Evolutionary conservation across 371 early-diverging fungal species (phyloP).

Genomic region (Mycotypha africana): DNA sequence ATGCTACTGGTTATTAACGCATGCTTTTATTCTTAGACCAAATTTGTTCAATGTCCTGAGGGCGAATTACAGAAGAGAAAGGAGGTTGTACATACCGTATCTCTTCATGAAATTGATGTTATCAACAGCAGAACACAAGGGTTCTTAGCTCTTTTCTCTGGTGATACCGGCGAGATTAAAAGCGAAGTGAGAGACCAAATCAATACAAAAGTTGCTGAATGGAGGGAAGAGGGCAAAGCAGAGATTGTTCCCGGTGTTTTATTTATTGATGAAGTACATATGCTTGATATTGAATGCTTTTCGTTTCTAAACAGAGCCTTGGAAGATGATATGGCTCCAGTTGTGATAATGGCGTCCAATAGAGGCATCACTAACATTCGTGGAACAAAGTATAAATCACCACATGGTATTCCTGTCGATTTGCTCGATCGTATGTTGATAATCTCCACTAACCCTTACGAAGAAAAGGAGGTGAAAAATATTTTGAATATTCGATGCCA

Average conservation of each 20-base stretch:
- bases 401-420: slow-evolving; percentile 97
- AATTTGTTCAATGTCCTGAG: slow-evolving; percentile 98
- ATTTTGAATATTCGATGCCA: slow-evolving; percentile 91
- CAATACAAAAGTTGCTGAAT: slow-evolving; percentile 95
- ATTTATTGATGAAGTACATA: slow-evolving; percentile 99
- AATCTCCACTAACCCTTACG: slow-evolving; percentile 86
- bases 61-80: slow-evolving; percentile 98
- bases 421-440: slow-evolving; percentile 93
- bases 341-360: slow-evolving; percentile 98
- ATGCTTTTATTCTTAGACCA: slow-evolving; percentile 62
- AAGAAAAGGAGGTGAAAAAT: slow-evolving; percentile 80
- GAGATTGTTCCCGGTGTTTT: slow-evolving; percentile 97
- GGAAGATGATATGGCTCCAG: slow-evolving; percentile 93
- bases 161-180: slow-evolving; percentile 98
- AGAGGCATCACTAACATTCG: slow-evolving; percentile 91
- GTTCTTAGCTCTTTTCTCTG: slow-evolving; percentile 94
- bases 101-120: slow-evolving; percentile 99
- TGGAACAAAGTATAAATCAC: slow-evolving; percentile 90
- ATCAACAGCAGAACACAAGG: slow-evolving; percentile 98
- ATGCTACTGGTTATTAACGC: not conserved
- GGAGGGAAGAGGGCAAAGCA: slow-evolving; percentile 99
- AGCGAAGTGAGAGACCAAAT: slow-evolving; percentile 97
- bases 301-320: slow-evolving; percentile 97
- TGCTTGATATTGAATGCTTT: slow-evolving; percentile 99
- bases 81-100: slow-evolving; percentile 95